Conservation (phyloP, 352 stramenopile species). For the Phytophthora tentaculata region DNA sequence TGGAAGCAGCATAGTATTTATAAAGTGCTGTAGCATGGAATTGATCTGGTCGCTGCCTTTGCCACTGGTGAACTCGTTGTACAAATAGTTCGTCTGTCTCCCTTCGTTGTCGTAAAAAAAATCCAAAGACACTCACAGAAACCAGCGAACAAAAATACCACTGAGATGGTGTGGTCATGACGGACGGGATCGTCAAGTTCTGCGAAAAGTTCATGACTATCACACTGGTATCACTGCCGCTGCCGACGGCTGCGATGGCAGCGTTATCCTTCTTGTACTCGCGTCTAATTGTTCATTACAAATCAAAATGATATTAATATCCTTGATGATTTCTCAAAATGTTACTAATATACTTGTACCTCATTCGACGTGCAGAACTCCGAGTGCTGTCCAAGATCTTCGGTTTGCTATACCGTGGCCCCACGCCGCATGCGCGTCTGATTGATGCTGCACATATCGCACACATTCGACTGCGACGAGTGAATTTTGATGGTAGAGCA, state of each 20-base stretch:
- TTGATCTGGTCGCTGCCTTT: conserved; percentile 4
- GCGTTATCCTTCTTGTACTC: not conserved
- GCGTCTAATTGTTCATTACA: not conserved
- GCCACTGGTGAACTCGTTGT: not conserved
- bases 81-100: conserved; percentile 16
- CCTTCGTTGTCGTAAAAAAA: conserved; percentile 16
- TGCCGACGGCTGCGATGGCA: too few species aligned
- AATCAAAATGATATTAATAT: not conserved
- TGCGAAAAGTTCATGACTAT: conserved; percentile 10
- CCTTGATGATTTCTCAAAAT: not conserved
- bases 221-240: not conserved
- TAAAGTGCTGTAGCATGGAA: not conserved
- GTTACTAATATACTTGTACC: not conserved
- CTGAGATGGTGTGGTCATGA: conserved; percentile 12
- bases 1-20: not conserved
- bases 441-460: not conserved
- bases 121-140: conserved; percentile 19
- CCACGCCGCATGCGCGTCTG: not conserved
- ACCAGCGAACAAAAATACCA: conserved; percentile 31
- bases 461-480: not conserved
- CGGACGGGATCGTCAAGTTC: conserved; percentile 21
- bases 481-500: not conserved
- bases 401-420: not conserved
- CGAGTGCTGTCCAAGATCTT: not conserved
- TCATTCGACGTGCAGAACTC: not conserved